phyloP scores from a whole-genome alignment of 2,329 filamentous ascomycete species.

The Talaromyces sp. region DNA sequence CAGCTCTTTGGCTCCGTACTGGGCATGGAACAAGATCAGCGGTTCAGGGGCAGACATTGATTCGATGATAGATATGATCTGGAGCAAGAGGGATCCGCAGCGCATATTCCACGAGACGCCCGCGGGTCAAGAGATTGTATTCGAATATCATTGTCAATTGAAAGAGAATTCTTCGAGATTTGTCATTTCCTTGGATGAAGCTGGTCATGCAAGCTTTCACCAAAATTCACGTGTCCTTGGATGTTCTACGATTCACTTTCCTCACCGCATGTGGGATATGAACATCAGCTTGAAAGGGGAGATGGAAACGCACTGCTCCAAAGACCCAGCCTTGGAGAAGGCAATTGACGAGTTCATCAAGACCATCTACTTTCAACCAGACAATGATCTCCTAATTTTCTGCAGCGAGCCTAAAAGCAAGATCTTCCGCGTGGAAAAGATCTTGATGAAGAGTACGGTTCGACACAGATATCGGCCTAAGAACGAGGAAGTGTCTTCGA shows the following conservation, averaged over 20 bases:
- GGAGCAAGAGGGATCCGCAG: conserved; percentile 20
- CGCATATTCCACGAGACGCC: conserved; percentile 30
- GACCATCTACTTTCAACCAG: conserved; percentile 34
- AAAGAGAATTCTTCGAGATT: conserved; percentile 28
- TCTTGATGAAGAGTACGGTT: conserved; percentile 35
- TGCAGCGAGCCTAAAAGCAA: conserved; percentile 26
- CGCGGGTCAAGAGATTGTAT: conserved; percentile 27
- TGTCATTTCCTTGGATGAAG: conserved; percentile 33
- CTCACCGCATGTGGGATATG: conserved; percentile 40
- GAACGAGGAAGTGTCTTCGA: conserved; percentile 15
- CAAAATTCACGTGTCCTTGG: conserved; percentile 30
- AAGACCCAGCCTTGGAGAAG: conserved; percentile 26
- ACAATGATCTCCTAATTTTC: conserved; percentile 28
- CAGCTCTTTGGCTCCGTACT: background rate
- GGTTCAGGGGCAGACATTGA: conserved; percentile 40
- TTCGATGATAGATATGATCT: conserved; percentile 34
- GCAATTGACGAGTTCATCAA: conserved; percentile 32
- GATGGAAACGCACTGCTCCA: conserved; percentile 21
- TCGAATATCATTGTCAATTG: conserved; percentile 41
- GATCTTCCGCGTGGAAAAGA: conserved; percentile 29
- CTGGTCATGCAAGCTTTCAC: conserved; percentile 29
- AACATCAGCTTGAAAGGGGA: conserved; percentile 30
- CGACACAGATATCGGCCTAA: conserved; percentile 27
- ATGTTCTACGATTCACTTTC: conserved; percentile 39
- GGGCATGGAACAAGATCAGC: conserved; percentile 1